Evolutionary conservation across 768 basidiomycete species (phyloP).

Genomic region (Daedaleopsis sinensis): DNA sequence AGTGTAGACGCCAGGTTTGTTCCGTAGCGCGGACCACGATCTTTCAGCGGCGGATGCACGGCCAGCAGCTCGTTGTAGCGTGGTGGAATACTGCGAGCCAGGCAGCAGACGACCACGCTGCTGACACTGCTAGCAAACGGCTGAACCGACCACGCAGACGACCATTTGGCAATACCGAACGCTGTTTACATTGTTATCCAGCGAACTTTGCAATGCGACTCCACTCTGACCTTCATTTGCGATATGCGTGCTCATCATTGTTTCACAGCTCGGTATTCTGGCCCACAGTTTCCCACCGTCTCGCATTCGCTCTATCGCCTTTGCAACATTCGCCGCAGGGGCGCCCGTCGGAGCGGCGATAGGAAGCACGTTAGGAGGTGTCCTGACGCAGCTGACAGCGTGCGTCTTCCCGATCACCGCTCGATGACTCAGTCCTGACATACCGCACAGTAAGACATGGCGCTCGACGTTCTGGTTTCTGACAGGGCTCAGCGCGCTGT

Average conservation of each 20-base stretch:
- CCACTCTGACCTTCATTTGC: not conserved
- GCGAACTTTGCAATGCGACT: no score
- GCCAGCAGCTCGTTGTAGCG: no score
- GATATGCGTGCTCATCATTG: not conserved
- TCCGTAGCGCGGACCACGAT: no score
- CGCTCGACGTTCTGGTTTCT: conserved; percentile 65
- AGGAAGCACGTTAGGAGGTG: conserved; percentile 72
- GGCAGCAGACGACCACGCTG: no score
- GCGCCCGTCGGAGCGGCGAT: conserved; percentile 80
- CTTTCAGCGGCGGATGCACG: no score
- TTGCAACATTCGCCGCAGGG: conserved; percentile 83
- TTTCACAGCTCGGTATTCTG: conserved; percentile 71
- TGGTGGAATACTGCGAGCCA: no score
- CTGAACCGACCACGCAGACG: no score
- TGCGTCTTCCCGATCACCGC: conserved; percentile 23
- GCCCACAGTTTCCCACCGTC: conserved; percentile 78
- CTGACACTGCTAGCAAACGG: no score
- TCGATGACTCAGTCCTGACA: not conserved
- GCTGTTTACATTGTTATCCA: no score
- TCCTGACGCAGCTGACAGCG: conserved; percentile 58
- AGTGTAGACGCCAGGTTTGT: not conserved
- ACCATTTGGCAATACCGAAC: no score
- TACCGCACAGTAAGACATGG: conserved; percentile 51
- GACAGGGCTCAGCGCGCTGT: conserved; percentile 56
- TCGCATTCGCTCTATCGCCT: conserved; percentile 70